Percentiles rank a stretch among this genome's conserved stretches.
Conservation (phyloP, 768 basidiomycete species). For the Rhodosporidiobolus sp. region DNA sequence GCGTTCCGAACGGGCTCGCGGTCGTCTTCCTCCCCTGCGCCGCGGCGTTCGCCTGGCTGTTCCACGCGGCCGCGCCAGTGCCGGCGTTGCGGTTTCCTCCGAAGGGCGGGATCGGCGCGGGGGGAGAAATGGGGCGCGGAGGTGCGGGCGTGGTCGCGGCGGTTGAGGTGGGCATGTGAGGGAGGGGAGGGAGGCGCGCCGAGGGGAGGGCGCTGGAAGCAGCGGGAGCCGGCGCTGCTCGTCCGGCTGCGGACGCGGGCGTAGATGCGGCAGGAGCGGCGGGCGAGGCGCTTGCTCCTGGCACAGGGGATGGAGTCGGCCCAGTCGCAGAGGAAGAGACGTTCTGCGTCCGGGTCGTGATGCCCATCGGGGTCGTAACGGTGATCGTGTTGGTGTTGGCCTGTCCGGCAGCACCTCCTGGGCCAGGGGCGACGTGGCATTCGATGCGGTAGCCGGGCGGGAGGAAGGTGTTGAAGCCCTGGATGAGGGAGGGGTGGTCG, state of each 20-base stretch:
- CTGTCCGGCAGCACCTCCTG: neutral
- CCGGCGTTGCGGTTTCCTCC: conserved; percentile 3
- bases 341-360: conserved; percentile 44
- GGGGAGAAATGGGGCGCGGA: conserved; percentile 20
- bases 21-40: neutral
- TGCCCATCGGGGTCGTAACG: conserved; percentile 49
- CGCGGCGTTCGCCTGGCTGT: neutral
- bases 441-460: conserved; percentile 93
- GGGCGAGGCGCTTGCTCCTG: neutral
- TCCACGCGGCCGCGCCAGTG: neutral
- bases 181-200: conserved; percentile 23
- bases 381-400: conserved; percentile 45
- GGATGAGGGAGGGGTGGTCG: conserved; percentile 84
- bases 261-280: neutral
- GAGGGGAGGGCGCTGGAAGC: neutral
- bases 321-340: conserved; percentile 11
- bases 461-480: conserved; percentile 97
- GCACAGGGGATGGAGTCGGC: neutral
- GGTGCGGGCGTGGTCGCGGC: conserved; percentile 4
- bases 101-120: conserved; percentile 32
- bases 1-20: neutral
- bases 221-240: neutral
- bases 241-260: neutral
- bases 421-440: conserved; percentile 44
- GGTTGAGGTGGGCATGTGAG: neutral